Base-by-base conservation (phyloP, 2,329 filamentous ascomycete genomes). In the Sordariomycetes sp. region DNA sequence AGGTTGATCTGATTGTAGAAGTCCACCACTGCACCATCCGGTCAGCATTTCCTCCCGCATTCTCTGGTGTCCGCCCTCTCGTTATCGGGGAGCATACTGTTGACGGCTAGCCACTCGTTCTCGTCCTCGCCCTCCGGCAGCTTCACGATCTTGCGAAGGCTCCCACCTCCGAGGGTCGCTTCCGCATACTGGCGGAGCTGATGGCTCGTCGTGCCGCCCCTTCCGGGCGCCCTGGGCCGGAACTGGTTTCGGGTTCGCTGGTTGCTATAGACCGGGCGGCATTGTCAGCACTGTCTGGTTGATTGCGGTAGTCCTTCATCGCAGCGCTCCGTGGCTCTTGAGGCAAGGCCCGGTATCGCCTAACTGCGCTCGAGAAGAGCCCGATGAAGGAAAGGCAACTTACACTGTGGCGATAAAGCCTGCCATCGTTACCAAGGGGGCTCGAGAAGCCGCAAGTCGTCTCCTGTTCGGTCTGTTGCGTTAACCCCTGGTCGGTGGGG, bases 1-100 rank as follows among this genome's bases (percentile, higher is more conserved):
- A 99, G 82, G 75, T 99, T 99, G 79, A 99, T 96, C 75, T 99
- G 94, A 78, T 99, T 99, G 83, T 99, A 99, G 75, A 99, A 99
- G 75, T 99, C 94, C 77, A 99, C 94, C 77, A 99, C 92, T 96
- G 65, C 25, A 54, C 25, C 37, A 57, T 50, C 52, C 20, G 22
- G 61, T 74, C 57, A 74, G 70, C 58, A 60, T 51, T 57, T 52
- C 46, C 5, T 43, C n/a, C 20, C 18, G 11, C 16, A n/a, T 7
- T n/a, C 40, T 2, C n/a, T 16, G 3, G 14, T 18, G 40, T 46
- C 40, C 16, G 4, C 28, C 8, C 28, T 32, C 28, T 32, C 28
- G 28, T 4, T 32, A 32, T 4, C 28, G 11, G 57, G n/a, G 22
- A 55, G n/a, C 84, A 66, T 77, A 96, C 92, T 89, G 75, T 99